Evolutionary conservation across 164 flowering plant species (phyloP).

Genomic region (Magnolia kwangsiensis): DNA sequence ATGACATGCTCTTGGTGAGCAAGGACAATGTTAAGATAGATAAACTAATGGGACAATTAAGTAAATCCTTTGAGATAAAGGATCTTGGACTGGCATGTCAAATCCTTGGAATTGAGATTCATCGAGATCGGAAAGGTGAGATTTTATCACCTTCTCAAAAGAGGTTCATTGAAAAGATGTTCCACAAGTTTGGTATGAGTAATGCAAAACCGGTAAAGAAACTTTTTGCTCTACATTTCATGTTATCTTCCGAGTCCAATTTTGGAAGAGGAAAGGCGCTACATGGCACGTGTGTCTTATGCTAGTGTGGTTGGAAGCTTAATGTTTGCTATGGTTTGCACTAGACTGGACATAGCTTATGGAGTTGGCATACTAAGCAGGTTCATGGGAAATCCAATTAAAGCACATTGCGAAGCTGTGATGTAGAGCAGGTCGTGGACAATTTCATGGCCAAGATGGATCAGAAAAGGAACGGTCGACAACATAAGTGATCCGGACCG

Average conservation of each 20-base stretch:
- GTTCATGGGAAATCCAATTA: not conserved
- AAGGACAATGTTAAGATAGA: slow-evolving; percentile 1
- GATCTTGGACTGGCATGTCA: not conserved
- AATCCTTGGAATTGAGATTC: not conserved
- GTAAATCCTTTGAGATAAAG: not conserved
- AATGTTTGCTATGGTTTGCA: not conserved
- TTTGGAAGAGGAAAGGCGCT: not conserved
- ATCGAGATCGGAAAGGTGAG: not conserved
- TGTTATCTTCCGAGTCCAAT: not conserved
- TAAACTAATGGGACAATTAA: slow-evolving; percentile 1
- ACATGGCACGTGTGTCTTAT: not conserved
- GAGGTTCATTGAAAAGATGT: not conserved
- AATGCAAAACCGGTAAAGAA: not conserved
- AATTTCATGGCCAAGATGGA: too few relatives aligned
- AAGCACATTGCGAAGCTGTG: not conserved
- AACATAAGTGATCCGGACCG: too few relatives aligned
- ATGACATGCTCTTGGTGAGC: not conserved
- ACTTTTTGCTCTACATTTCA: not conserved
- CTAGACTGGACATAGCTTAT: not conserved
- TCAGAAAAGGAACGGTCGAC: too few relatives aligned
- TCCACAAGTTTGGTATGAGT: not conserved
- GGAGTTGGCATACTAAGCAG: not conserved
- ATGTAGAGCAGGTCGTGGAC: too few relatives aligned
- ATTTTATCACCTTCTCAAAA: slow-evolving; percentile 3
- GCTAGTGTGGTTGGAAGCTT: not conserved